These are phyloP conservation scores for Mollisia scopiformis DNA, from an alignment of 2,329 filamentous ascomycete genomes.

Conservation along the genomic window DNA sequence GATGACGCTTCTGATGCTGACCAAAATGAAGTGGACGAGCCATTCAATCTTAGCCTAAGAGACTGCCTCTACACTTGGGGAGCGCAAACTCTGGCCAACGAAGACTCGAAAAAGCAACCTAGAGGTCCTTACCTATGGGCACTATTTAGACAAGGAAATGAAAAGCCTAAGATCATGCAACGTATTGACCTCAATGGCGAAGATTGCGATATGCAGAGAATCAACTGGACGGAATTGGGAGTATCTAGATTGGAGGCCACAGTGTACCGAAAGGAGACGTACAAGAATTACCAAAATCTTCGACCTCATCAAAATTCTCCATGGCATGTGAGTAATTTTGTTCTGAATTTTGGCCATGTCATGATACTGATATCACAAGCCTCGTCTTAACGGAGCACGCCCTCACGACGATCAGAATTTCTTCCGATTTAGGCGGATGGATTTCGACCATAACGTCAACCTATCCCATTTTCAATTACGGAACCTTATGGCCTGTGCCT, in stretches of 20 bases:
- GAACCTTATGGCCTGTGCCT: slow-evolving; percentile 61
- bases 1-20: slow-evolving; percentile 33
- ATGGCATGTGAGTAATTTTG: slow-evolving; percentile 48
- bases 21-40: slow-evolving; percentile 35
- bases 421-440: slow-evolving; percentile 62
- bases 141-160: slow-evolving; percentile 22
- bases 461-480: slow-evolving; percentile 70
- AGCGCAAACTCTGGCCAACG: neutral
- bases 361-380: slow-evolving; percentile 10
- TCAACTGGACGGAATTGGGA: slow-evolving; percentile 58
- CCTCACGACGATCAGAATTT: slow-evolving; percentile 41
- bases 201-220: slow-evolving; percentile 59
- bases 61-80: slow-evolving; percentile 56
- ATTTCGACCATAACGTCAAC: slow-evolving; percentile 54
- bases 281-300: slow-evolving; percentile 62
- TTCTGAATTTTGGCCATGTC: neutral
- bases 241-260: slow-evolving; percentile 54
- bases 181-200: slow-evolving; percentile 56
- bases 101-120: slow-evolving; percentile 11
- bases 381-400: slow-evolving; percentile 20
- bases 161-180: slow-evolving; percentile 38
- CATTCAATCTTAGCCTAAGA: slow-evolving; percentile 50
- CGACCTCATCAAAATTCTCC: slow-evolving; percentile 48
- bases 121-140: slow-evolving; percentile 24
- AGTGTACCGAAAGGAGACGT: slow-evolving; percentile 49